A percentile compares a stretch with the other conserved stretches of the same genome.
phyloP scores from a whole-genome alignment of 345 rosid species.

The Firmiana major region DNA sequence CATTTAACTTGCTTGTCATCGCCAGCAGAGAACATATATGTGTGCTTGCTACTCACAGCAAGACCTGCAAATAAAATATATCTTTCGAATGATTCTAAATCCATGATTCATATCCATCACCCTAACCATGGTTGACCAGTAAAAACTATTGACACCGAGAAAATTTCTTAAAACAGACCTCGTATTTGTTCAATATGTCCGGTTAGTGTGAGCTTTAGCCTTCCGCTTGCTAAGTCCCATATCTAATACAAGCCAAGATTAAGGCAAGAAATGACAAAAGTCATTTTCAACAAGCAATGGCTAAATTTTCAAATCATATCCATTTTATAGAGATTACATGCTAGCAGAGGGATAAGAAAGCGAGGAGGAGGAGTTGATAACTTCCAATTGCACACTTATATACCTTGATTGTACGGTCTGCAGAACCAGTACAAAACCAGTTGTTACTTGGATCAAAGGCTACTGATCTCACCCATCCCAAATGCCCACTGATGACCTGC shows the following conservation, averaged over 20 bases:
- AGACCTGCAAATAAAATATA: constrained; percentile 54
- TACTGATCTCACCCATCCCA: constrained; percentile 98
- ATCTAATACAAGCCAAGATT: constrained; percentile 46
- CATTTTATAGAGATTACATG: neutral
- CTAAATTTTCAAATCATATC: neutral
- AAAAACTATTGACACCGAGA: neutral
- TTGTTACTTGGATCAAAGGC: constrained; percentile 97
- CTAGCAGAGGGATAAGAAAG: neutral
- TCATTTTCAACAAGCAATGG: neutral
- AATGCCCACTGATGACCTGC: constrained; percentile 88
- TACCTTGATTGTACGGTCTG: constrained; percentile 69
- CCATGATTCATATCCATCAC: neutral
- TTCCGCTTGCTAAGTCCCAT: constrained; percentile 95
- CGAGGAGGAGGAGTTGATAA: neutral
- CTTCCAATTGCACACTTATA: neutral
- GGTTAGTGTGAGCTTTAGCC: constrained; percentile 84
- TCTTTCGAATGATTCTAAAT: neutral
- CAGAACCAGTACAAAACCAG: constrained; percentile 99
- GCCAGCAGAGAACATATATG: constrained; percentile 99
- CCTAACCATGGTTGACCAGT: neutral
- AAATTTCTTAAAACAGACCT: constrained; percentile 39
- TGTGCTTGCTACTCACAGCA: constrained; percentile 81
- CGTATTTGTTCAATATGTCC: constrained; percentile 97
- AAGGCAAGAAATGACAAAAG: neutral
- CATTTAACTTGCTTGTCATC: constrained; percentile 99